Evolutionary conservation across 495 filamentous ascomycete genomes (phyloP), one percentile per base, ranked within the genome.

Genomic region (Xylaria telfairii): DNA sequence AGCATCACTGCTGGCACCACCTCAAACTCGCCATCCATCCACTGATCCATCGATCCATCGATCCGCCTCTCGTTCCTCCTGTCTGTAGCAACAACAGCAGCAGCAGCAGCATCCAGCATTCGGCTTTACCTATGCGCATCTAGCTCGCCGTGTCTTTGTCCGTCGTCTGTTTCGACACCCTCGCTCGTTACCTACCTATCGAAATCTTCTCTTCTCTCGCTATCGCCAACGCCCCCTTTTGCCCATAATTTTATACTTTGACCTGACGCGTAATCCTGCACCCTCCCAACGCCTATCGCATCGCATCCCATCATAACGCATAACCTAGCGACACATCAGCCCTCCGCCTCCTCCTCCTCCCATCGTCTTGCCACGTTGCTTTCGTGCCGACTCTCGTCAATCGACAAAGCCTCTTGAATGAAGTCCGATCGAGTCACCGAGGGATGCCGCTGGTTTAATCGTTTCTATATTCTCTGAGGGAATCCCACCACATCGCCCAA

Each of bases 151-250:
- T 51, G 56, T 59, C 30, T 59, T 59, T 54, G 51, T 39, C 37
- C 61, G 67, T 61, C 66, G 24, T 39, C 10, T 15, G 24, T 68
- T 59, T 26, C 67, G 67, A 68, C 44, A 49, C 21, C 44, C 39
- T 68, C 67, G 67, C 44, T 68, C 67, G 67, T 61, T 68, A 68
- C 66, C 54, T 68, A 68, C 66, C 54, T 68, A 60, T 47, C 42
- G 12, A 51, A 49, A 26, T 39, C 21, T 66, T 68, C 57, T 46
- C 56, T 68, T 61, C 49, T 54, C 47, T 61, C 54, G 44, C 67
- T 68, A 44, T 61, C 51, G 67, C 67, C 32, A 61, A 28, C 19
- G 15, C 37, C 67, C 56, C 67, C 56, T 61, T 61, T 68, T 66
- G 21, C 60, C 12, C 67, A 30, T 68, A 59, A 60, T 51, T 65